Evolutionary conservation across 805 yeast species (phyloP).

Genomic region (Wickerhamiella qilinensis): DNA sequence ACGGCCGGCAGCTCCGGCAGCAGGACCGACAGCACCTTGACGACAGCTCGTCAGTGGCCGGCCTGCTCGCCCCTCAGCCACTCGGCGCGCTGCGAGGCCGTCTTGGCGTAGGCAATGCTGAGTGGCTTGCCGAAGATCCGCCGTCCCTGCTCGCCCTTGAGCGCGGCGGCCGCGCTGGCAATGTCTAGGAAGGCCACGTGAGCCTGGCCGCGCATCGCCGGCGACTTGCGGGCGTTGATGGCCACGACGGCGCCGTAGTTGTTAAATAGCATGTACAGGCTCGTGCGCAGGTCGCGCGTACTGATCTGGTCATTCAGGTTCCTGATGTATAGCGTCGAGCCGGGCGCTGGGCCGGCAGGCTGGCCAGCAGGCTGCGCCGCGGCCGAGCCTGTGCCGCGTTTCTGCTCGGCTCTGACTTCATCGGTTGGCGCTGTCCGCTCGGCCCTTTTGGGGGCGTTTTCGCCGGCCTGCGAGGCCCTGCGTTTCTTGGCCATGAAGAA

Average conservation of each 20-base stretch:
- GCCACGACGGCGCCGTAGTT: conserved; percentile 23
- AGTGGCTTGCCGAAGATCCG: conserved; percentile 22
- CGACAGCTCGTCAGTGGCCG: no score
- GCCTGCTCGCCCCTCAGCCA: no score
- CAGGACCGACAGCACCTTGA: no score
- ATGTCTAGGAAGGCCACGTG: conserved; percentile 22
- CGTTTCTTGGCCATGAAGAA: neutral
- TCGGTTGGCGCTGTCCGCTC: no score
- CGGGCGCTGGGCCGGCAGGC: conserved; percentile 1
- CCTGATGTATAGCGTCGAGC: conserved; percentile 22
- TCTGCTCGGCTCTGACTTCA: no score
- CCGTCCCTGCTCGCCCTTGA: conserved; percentile 17
- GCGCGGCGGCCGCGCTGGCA: conserved; percentile 20
- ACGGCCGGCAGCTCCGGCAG: no score
- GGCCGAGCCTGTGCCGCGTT: neutral
- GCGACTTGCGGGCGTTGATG: conserved; percentile 23
- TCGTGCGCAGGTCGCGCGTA: conserved; percentile 20
- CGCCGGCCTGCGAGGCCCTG: neutral
- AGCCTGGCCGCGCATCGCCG: conserved; percentile 29
- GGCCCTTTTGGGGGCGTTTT: neutral
- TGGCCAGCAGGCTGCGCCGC: neutral
- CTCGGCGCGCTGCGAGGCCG: conserved; percentile 13
- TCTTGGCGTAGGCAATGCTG: conserved; percentile 18
- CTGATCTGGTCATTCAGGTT: conserved; percentile 25
- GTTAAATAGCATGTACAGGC: conserved; percentile 25